Conservation (phyloP, 164 flowering plant genomes). For the Vitis vinifera region DNA sequence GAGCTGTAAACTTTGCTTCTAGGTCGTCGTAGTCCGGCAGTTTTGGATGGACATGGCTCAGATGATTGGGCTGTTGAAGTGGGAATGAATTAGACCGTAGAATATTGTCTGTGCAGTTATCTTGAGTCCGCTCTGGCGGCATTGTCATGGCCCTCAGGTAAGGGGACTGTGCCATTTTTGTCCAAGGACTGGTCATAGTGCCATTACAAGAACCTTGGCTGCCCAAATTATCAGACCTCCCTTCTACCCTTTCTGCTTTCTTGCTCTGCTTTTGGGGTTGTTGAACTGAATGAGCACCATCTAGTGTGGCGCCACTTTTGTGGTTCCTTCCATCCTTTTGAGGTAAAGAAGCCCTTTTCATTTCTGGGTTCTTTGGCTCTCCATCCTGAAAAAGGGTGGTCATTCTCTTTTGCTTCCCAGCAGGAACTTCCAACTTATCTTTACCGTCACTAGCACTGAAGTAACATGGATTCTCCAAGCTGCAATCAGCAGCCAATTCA, state of each 20-base stretch:
- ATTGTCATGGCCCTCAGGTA: slow-evolving; percentile 57
- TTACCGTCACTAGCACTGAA: slow-evolving; percentile 6
- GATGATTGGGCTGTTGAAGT: slow-evolving; percentile 10
- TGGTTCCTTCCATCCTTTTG: slow-evolving; percentile 5
- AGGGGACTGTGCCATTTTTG: slow-evolving; percentile 20
- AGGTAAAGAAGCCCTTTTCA: neutral
- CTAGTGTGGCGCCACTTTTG: neutral
- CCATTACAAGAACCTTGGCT: slow-evolving; percentile 14
- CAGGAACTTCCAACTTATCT: neutral
- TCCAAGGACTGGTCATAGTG: slow-evolving; percentile 13
- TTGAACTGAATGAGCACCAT: slow-evolving; percentile 1
- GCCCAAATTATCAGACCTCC: slow-evolving; percentile 5
- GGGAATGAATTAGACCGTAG: slow-evolving; percentile 40
- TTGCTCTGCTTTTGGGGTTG: neutral
- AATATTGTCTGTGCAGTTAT: slow-evolving; percentile 8
- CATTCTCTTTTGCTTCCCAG: neutral
- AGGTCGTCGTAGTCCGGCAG: slow-evolving; percentile 80
- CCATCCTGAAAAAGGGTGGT: neutral
- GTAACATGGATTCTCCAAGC: slow-evolving; percentile 22
- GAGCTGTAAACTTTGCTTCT: slow-evolving; percentile 60
- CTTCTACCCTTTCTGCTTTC: slow-evolving; percentile 1
- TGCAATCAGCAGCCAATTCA: slow-evolving; percentile 7
- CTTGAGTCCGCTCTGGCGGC: slow-evolving; percentile 49
- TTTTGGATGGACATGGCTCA: slow-evolving; percentile 75
- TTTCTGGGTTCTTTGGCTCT: slow-evolving; percentile 2